Evolutionary conservation across 129 eudicot species (phyloP), one percentile per base, ranked within the genome.

Genomic region (Logfia minima): DNA sequence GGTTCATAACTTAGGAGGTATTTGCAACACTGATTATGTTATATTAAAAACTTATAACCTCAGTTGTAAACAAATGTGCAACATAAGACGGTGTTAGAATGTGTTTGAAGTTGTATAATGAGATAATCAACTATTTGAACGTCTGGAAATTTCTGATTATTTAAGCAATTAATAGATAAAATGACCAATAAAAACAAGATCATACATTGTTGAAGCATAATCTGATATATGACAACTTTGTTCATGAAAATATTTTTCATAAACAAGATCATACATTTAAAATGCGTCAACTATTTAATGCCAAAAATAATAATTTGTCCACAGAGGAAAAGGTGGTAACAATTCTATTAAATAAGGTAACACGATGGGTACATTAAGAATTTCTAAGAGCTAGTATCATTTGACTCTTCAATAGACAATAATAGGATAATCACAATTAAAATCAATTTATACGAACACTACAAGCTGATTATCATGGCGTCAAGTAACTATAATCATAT

Each of bases 71-170:
- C 4, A 34, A 55, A n/a, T 1, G 13, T 55, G 2, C 21, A 55
- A n/a, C 63, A 58, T 19, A 58, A 21, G 13, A 58, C 26, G 13
- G 45, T 65, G 41, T 28, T 28, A 6, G 22, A 32, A 64, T 28
- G 22, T 66, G 79, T 29, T 68, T 68, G 72, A 18, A 28, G 22
- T 66, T 66, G 39, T 18, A 18, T n/a, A 68, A 8, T 21, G 52
- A 8, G 14, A 19, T 43, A 28, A 58, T 73, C 68, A 73, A 58
- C 37, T 58, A 73, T 58, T 73, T 58, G 77, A 59, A 31, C n/a
- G 4, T 73, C 37, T 58, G 52, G 10, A 48, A 59, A 72, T 9
- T 19, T 58, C 34, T 35, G 21, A 34, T 73, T 58, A 56, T 58
- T 55, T 22, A 34, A 35, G 23, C 35, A 73, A n/a, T 26, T 1